Evolutionary conservation across 495 filamentous ascomycete species (phyloP).

Genomic region (Tricharina praecox): DNA sequence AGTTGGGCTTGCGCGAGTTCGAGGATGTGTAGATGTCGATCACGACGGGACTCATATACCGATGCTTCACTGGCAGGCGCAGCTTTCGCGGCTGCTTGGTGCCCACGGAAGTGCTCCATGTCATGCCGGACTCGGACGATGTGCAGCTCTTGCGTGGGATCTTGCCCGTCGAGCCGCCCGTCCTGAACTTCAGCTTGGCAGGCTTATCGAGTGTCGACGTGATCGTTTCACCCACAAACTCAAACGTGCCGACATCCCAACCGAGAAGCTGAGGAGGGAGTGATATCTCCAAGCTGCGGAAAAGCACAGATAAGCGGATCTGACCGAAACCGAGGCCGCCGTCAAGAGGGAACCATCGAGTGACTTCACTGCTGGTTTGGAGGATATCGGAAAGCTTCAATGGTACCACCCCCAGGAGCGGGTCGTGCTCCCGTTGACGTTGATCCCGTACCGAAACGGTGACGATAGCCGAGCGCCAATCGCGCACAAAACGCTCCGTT

Average conservation of each 20-base stretch:
- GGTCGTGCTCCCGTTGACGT: constrained; percentile 80
- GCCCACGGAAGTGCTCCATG: constrained; percentile 47
- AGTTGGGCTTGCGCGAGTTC: constrained; percentile 49
- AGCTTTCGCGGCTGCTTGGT: constrained; percentile 34
- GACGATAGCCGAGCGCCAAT: constrained; percentile 76
- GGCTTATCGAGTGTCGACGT: constrained; percentile 35
- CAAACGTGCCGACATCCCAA: constrained; percentile 87
- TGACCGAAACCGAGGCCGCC: constrained; percentile 63
- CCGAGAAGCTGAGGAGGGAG: constrained; percentile 68
- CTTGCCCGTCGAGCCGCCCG: constrained; percentile 65
- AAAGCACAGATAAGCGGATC: constrained; percentile 73
- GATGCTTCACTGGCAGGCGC: constrained; percentile 71
- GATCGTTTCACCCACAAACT: constrained; percentile 38
- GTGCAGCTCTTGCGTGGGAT: constrained; percentile 34
- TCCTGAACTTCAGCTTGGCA: constrained; percentile 56
- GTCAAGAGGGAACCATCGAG: constrained; percentile 42
- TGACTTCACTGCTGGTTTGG: constrained; percentile 66
- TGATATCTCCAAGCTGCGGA: constrained; percentile 68
- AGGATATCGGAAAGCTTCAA: constrained; percentile 74
- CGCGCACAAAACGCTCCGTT: constrained; percentile 83
- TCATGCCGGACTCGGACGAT: constrained; percentile 26
- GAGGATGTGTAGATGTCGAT: constrained; percentile 48
- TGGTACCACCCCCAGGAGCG: constrained; percentile 79
- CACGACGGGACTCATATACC: constrained; percentile 73
- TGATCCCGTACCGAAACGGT: constrained; percentile 77